phyloP scores from a whole-genome alignment of 768 basidiomycete genomes.

The Cystofilobasidium macerans region DNA sequence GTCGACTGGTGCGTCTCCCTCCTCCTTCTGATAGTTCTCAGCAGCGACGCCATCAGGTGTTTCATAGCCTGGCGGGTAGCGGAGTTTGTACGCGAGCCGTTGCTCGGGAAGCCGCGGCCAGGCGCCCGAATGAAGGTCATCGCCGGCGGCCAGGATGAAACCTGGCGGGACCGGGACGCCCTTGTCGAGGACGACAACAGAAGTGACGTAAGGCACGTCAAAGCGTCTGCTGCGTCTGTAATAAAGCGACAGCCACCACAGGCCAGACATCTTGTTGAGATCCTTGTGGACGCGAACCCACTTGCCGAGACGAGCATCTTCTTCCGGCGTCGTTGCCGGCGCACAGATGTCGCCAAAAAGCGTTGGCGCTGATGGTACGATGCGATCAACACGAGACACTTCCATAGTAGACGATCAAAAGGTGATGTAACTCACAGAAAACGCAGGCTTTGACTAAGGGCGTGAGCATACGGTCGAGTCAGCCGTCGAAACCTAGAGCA shows the following conservation, averaged over 20 bases:
- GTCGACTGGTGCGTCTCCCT: constrained; percentile 21
- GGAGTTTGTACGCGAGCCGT: constrained; percentile 18
- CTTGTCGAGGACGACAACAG: constrained; percentile 50
- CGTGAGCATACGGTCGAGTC: neutral
- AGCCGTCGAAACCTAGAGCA: neutral
- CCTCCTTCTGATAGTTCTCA: neutral
- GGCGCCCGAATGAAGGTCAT: constrained; percentile 14
- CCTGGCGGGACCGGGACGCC: neutral
- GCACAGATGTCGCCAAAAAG: constrained; percentile 51
- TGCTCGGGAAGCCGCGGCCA: constrained; percentile 9
- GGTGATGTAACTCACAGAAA: constrained; percentile 6
- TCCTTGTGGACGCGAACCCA: constrained; percentile 84
- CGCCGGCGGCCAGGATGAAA: constrained; percentile 6
- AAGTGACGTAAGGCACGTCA: constrained; percentile 58
- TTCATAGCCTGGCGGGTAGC: neutral
- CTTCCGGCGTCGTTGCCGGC: constrained; percentile 57
- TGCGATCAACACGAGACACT: neutral
- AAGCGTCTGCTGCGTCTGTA: constrained; percentile 59
- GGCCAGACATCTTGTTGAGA: constrained; percentile 49
- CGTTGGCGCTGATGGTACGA: constrained; percentile 42
- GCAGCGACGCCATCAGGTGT: neutral
- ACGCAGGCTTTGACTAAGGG: constrained; percentile 17
- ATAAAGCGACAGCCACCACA: constrained; percentile 59
- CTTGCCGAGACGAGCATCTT: constrained; percentile 55
- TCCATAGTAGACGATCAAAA: neutral